These are phyloP conservation scores for Clarireedia homoeocarpa DNA, from an alignment of 2,329 filamentous ascomycete species.

Conservation along the genomic window DNA sequence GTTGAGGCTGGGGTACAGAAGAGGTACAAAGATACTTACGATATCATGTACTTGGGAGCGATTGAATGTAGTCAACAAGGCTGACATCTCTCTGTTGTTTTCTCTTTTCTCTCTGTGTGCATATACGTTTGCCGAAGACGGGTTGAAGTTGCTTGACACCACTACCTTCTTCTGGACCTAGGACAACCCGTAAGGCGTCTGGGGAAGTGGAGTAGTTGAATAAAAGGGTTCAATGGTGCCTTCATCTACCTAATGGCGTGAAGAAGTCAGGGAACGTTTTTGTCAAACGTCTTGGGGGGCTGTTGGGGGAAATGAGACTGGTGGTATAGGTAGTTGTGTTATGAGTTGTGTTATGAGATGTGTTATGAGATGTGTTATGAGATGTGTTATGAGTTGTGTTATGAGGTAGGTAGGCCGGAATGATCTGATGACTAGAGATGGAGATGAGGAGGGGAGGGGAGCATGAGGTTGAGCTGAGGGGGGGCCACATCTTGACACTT, in stretches of 20 bases:
- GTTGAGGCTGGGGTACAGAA: constrained; percentile 24
- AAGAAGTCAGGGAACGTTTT: not conserved
- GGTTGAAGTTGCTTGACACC: constrained; percentile 9
- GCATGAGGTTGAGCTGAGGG: not conserved
- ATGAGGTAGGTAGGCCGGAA: not conserved
- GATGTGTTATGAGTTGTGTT: too few relatives aligned
- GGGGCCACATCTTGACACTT: constrained; percentile 16
- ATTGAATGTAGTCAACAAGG: constrained; percentile 20
- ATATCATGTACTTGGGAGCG: constrained; percentile 23
- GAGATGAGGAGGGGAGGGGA: not conserved
- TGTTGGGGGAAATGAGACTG: constrained; percentile 1
- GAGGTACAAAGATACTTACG: constrained; percentile 26
- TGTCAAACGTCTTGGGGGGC: not conserved
- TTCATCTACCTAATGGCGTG: constrained; percentile 3
- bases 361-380: too few relatives aligned
- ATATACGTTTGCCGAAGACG: constrained; percentile 17
- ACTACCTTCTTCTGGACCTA: constrained; percentile 3
- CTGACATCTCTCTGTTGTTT: constrained; percentile 24
- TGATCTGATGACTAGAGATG: constrained; percentile 24
- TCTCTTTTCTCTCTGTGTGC: constrained; percentile 7
- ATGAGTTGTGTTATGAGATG: too few relatives aligned
- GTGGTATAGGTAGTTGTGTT: constrained; percentile 3
- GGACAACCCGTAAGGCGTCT: constrained; percentile 4
- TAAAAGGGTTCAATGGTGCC: constrained; percentile 5
- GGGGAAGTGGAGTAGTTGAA: constrained; percentile 9